Base-by-base conservation (phyloP, 192 early-diverging fungal genomes). In the Borealophlyctis nickersoniae region DNA sequence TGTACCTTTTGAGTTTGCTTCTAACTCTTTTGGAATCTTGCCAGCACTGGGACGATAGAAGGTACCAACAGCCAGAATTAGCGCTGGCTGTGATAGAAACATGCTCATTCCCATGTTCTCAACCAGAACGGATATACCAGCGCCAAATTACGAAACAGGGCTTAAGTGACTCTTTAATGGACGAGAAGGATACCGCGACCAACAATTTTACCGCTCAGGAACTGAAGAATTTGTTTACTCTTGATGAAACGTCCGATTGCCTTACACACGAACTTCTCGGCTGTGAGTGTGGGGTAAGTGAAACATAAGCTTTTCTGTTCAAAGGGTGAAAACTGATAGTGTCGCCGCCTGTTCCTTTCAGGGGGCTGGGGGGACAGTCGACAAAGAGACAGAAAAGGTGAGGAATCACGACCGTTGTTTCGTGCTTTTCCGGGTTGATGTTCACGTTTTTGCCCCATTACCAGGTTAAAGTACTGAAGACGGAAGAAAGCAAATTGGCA, bases 61-160 rank as follows among this genome's bases (percentile, higher is more conserved):
- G 73, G 62, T 63, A 11, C 60, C 52, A 33, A 30, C 54, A 32
- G 2, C 70, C 75, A 31, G 73, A 80, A 2, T 35, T 22, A 22
- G 0, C 11, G n/a, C 54, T 23, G 28, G 0, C 26, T 48, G n/a
- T 14, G 11, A 48, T 53, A 7, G 13, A 53, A 16, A 27, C 45
- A 14, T n/a, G 45, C 45, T n/a, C 45, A n/a, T n/a, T n/a, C n/a
- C n/a, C n/a, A n/a, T n/a, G n/a, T n/a, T n/a, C n/a, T n/a, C n/a
- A 23, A 49, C 2, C 29, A 64, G 84, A 86, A 58, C 73, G 76
- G 52, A 87, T 87, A 36, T 85, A 80, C 53, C 86, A 87, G 50
- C 72, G 86, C 0, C 86, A 87, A 61, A 59, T 87, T 35, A 82
- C 77, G 3, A 87, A 87, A 63, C 49, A 74, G 34, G 74, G 75